Percentiles rank a stretch among this genome's conserved stretches.
Conservation (phyloP, 2,329 filamentous ascomycete genomes). For the Huntiella moniliformis region DNA sequence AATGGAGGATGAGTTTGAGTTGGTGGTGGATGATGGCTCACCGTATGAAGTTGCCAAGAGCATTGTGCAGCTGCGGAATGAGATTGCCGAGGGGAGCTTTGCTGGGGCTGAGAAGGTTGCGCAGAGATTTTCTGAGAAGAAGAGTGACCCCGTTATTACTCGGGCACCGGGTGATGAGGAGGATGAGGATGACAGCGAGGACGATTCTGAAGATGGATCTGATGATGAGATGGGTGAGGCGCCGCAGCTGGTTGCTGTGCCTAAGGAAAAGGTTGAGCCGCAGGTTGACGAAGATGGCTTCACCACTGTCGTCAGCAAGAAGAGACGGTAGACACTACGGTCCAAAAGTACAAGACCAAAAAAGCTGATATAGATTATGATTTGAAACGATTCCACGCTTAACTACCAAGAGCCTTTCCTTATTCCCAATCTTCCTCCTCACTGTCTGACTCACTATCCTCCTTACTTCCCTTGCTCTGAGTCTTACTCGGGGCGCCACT, state of each 20-base stretch:
- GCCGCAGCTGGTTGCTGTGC: conserved; percentile 35
- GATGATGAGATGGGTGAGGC: conserved; percentile 55
- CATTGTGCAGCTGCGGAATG: conserved; percentile 48
- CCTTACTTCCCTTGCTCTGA: conserved; percentile 28
- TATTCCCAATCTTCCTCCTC: conserved; percentile 60
- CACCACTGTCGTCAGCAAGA: conserved; percentile 53
- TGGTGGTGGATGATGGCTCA: conserved; percentile 78
- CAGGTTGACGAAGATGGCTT: conserved; percentile 71
- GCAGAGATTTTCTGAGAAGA: conserved; percentile 41
- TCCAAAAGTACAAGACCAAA: background rate
- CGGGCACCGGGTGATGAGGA: conserved; percentile 32
- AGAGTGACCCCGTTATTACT: conserved; percentile 26
- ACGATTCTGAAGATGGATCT: conserved; percentile 27
- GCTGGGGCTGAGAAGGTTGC: conserved; percentile 45
- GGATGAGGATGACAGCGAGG: conserved; percentile 42
- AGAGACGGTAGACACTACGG: conserved; percentile 17
- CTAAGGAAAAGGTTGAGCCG: conserved; percentile 46
- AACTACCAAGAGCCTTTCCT: background rate
- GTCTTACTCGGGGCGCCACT: conserved; percentile 64
- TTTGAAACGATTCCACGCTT: background rate
- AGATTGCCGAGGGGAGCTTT: conserved; percentile 47
- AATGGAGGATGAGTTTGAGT: conserved; percentile 91
- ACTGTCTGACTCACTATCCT: conserved; percentile 39
- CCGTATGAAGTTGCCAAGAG: conserved; percentile 52
- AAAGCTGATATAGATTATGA: background rate